Evolutionary conservation across 2,329 filamentous ascomycete species (phyloP), one percentile per base, ranked within the genome.

Genomic region (Allantophomopsis cytisporea): DNA sequence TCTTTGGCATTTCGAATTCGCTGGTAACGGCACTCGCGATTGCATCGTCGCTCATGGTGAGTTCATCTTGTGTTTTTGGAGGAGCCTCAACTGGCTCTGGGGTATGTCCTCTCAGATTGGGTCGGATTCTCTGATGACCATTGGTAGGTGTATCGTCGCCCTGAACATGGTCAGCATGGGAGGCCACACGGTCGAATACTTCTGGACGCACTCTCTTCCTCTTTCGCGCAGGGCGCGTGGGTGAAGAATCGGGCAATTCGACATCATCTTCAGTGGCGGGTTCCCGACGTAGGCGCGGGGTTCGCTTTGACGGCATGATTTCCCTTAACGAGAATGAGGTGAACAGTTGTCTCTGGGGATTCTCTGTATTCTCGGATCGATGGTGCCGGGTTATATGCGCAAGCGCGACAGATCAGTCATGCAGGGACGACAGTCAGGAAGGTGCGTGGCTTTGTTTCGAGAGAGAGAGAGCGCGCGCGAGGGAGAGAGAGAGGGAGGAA

Each of bases 221-320:
- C 52, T 75, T 73, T 62, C 80, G 80, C 10, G 67, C 61, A n/a
- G 75, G 74, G 39, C 73, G 68, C 42, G 66, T 71, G 12, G 75
- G 74, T 4, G 75, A 79, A 18, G 73, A 73, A 38, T 55, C 50
- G 8, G 50, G 46, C 15, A 51, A 36, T 28, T 54, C 53, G 39
- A 47, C 37, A 38, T 47, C 38, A 18, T 50, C 48, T 23, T 28
- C 28, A 18, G 31, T 31, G 39, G 48, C 50, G 14, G 47, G 44
- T 36, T 59, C 58, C 46, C 58, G 57, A 43, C 54, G 52, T 43
- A 52, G 50, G 46, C 61, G 57, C 40, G 57, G 51, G 13, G 50
- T 52, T 45, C 60, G 54, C 47, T 60, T 54, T 35, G 61, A 60
- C 32, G 59, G 52, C 43, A 60, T 58, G 60, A 64, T 64, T 36